Evolutionary conservation across 345 rosid species (phyloP), one percentile per base, ranked within the genome.

Genomic region (Turnera subulata): DNA sequence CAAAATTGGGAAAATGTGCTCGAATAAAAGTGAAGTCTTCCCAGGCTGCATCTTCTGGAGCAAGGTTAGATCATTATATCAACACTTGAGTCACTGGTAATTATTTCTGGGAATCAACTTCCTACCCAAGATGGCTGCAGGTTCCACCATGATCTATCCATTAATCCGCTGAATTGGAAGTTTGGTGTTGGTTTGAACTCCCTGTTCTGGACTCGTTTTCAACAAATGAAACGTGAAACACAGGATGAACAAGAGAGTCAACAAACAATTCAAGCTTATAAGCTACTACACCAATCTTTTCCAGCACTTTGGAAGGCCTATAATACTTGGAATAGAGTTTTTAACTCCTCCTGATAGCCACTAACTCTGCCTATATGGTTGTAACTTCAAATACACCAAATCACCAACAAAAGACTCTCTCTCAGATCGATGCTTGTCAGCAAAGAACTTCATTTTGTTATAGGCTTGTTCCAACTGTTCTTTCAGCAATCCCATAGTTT

Each of bases 141-240:
- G n/a, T n/a, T n/a, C n/a, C n/a, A n/a, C n/a, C n/a, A n/a, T n/a
- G n/a, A n/a, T n/a, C n/a, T n/a, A n/a, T n/a, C n/a, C n/a, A n/a
- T n/a, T n/a, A n/a, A n/a, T n/a, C n/a, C n/a, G n/a, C n/a, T n/a
- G n/a, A n/a, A n/a, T n/a, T n/a, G n/a, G n/a, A n/a, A n/a, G n/a
- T n/a, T n/a, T n/a, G n/a, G n/a, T 0, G 19, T 1, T 0, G 19
- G 17, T 0, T 4, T 9, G 4, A 17, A 6, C 0, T 0, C 6
- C 6, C 0, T 16, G 6, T 44, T 16, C 8, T 2, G 6, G n/a
- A 44, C 10, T 9, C 17, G 4, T 6, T 15, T 15, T 6, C 17
- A 3, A 11, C 18, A 2, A 10, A 0, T n/a, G 38, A 50, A 1
- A 25, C 11, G 6, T 50, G 37, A 1, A 50, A 50, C 4, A 50